Conservation (phyloP, 331 rosid species). For the Spiraea crenata region DNA sequence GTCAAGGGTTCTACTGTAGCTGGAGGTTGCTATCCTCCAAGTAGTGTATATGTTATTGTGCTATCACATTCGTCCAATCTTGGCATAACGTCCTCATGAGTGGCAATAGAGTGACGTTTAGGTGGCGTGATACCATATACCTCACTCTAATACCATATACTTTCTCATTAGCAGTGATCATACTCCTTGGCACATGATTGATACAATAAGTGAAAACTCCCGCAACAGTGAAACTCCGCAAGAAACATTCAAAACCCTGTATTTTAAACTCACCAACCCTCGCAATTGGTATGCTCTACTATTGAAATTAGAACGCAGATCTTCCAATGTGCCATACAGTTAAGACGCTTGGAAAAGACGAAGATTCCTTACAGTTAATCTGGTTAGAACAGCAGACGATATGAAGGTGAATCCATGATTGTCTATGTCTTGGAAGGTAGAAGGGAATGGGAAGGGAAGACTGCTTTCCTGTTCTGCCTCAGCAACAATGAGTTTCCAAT, state of each 20-base stretch:
- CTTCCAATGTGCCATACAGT: constrained; percentile 6
- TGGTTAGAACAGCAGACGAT: neutral
- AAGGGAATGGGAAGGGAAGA: constrained; percentile 41
- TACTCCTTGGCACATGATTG: neutral
- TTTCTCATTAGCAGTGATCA: neutral
- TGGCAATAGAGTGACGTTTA: too few relatives aligned
- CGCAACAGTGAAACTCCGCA: neutral
- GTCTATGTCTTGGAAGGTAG: constrained; percentile 31
- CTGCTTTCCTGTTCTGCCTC: constrained; percentile 48
- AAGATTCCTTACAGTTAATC: neutral
- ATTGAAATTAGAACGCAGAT: constrained; percentile 8
- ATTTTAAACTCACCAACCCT: constrained; percentile 2
- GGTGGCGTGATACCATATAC: too few relatives aligned
- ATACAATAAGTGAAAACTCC: neutral
- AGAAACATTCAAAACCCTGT: neutral
- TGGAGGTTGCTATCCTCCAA: too few relatives aligned
- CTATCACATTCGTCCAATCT: too few relatives aligned
- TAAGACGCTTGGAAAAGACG: neutral
- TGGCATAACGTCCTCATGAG: too few relatives aligned
- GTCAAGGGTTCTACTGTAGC: too few relatives aligned
- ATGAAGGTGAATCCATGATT: constrained; percentile 1
- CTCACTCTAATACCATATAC: too few relatives aligned
- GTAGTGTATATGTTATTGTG: too few relatives aligned
- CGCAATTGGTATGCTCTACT: neutral
- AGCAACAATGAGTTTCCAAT: constrained; percentile 50